A percentile compares a stretch with the other conserved stretches of the same genome.
These are phyloP conservation scores for Chrysophaeum taylorii DNA, from an alignment of 352 stramenopile genomes.

Conservation along the genomic window DNA sequence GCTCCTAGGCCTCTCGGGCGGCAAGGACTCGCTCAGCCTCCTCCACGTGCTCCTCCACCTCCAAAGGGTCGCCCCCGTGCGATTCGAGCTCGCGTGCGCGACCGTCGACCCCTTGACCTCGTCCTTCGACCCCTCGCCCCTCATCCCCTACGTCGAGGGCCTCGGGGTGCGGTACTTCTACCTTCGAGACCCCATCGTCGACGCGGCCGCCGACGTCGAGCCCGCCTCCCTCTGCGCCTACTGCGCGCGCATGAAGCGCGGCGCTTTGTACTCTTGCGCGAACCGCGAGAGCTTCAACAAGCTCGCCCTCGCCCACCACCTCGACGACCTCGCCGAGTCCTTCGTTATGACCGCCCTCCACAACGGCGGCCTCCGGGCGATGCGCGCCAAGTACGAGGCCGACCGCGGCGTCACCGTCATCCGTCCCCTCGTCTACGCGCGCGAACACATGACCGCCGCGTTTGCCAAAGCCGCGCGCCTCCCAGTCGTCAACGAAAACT, in stretches of 20 bases:
- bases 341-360: constrained; percentile 97
- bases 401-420: constrained; percentile 85
- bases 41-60: constrained; percentile 87
- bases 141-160: constrained; percentile 88
- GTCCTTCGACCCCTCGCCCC: constrained; percentile 86
- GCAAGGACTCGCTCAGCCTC: constrained; percentile 93
- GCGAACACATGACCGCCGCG: constrained; percentile 80
- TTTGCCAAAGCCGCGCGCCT: constrained; percentile 73
- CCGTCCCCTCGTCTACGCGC: constrained; percentile 84
- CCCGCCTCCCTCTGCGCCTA: constrained; percentile 79
- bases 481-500: constrained; percentile 98
- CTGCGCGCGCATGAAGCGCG: constrained; percentile 92
- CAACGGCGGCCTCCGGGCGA: constrained; percentile 93
- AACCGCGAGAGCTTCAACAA: constrained; percentile 83
- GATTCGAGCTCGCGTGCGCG: constrained; percentile 83
- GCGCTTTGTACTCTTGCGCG: constrained; percentile 88
- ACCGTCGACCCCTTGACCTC: constrained; percentile 93
- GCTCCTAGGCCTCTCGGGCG: constrained; percentile 83
- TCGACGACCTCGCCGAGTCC: constrained; percentile 92
- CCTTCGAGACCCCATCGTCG: constrained; percentile 78
- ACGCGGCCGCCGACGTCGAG: constrained; percentile 48
- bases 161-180: constrained; percentile 89
- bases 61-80: constrained; percentile 76
- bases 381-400: constrained; percentile 97
- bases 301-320: constrained; percentile 81